Evolutionary conservation across 305 asterid species (phyloP), one percentile per base, ranked within the genome.

Genomic region (Rubia tinctorum): DNA sequence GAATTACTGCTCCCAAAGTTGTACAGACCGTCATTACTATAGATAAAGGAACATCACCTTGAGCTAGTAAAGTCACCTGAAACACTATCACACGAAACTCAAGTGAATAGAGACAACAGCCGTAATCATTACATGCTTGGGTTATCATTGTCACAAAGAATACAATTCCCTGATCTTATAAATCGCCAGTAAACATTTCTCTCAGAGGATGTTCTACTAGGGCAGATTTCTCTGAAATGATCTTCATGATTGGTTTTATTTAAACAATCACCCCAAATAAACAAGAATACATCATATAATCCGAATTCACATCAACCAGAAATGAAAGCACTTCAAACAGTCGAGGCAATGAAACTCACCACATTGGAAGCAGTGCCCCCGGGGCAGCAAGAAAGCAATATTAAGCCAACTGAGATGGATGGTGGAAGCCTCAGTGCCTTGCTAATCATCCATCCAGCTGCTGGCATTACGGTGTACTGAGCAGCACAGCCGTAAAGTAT

Each of bases 311-410:
- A 11, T 23, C 40, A 25, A 23, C 8, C 18, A 60, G 66, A 60
- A 37, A 37, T 7, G 7, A 7, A 66, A 66, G 70, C 17, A 7
- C 53, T 66, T 62, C 68, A 30, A 62, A 39, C 17, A 40, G 56
- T 18, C 40, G 6, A 59, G 59, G 64, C 69, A 65, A 8, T 73
- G 75, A 67, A 80, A 17, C 90, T 84, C 85, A 91, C 96, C 96
- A 93, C 96, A 34, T 91, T 93, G 75, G 98, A 93, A 47, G 98
- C 97, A 12, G 98, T 89, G 23, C 97, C 98, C 3, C 98, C 97
- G 0, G 97, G 98, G 78, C 96, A 91, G 81, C 98, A 91, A 68
- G 91, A 80, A 73, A 93, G 94, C 82, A 93, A 78, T 79, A 91
- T 87, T 75, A 93, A 76, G 76, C 98, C 98, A 27, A 88, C 98